Evolutionary conservation across 73 alveolate genomes (phyloP).

Genomic region (Blepharisma japonicum): DNA sequence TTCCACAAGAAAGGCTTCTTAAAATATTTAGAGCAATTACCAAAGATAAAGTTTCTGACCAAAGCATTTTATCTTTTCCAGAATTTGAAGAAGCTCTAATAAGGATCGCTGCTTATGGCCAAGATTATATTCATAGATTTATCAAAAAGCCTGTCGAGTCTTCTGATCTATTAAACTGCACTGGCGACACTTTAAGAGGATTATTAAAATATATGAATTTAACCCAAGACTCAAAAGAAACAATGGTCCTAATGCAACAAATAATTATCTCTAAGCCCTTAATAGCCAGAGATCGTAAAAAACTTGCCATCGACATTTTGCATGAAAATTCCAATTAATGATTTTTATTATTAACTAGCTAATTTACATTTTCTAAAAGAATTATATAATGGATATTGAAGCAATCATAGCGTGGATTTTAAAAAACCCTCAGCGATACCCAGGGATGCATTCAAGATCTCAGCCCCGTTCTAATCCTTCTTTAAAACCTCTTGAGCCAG

Average conservation of each 20-base stretch:
- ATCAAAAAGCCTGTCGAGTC: not conserved
- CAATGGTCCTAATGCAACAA: not conserved
- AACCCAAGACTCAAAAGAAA: not conserved
- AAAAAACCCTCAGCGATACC: slow-evolving; percentile 60
- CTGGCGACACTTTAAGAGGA: not conserved
- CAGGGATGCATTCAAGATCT: slow-evolving; percentile 73
- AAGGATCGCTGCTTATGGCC: not conserved
- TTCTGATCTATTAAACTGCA: too few relatives aligned
- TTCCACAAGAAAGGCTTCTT: not conserved
- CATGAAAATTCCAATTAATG: not conserved
- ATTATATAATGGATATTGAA: slow-evolving; percentile 39
- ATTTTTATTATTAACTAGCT: not conserved
- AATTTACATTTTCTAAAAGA: not conserved
- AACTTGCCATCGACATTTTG: too few relatives aligned
- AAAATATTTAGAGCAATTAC: not conserved
- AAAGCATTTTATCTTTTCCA: not conserved
- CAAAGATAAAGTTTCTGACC: not conserved
- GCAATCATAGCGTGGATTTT: slow-evolving; percentile 37
- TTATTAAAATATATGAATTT: not conserved
- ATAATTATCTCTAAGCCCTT: too few relatives aligned
- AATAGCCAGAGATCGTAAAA: too few relatives aligned
- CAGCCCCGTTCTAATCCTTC: slow-evolving; percentile 65
- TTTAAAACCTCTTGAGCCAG: slow-evolving; percentile 77
- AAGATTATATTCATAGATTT: not conserved
- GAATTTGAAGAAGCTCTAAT: not conserved